Evolutionary conservation across 2,329 filamentous ascomycete genomes (phyloP).

Genomic region (Pseudocercospora cruenta): DNA sequence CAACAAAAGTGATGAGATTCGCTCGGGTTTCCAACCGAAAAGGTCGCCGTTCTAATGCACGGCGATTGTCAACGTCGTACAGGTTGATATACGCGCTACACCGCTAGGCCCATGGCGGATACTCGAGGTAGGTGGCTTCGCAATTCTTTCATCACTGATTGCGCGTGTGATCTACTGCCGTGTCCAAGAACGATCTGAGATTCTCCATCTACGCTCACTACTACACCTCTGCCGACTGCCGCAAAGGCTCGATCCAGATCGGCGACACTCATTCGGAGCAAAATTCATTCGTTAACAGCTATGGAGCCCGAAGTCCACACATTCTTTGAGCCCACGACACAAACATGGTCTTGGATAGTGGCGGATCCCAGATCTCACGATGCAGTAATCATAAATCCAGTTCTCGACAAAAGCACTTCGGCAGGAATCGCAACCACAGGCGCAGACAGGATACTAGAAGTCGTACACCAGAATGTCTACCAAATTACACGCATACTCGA

Average conservation of each 20-base stretch:
- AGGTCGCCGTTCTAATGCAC: background rate
- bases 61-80: conserved; percentile 5
- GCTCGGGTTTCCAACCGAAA: background rate
- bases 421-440: conserved; percentile 53
- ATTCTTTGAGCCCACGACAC: conserved; percentile 47
- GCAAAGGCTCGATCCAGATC: background rate
- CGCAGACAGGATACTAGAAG: conserved; percentile 57
- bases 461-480: conserved; percentile 53
- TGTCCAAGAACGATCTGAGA: background rate
- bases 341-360: conserved; percentile 65
- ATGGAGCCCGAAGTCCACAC: conserved; percentile 35
- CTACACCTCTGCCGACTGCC: background rate
- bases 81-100: conserved; percentile 6
- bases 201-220: background rate
- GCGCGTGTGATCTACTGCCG: background rate
- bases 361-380: conserved; percentile 54
- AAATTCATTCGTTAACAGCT: background rate
- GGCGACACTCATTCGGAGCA: background rate
- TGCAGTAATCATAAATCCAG: conserved; percentile 65
- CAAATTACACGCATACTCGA: conserved; percentile 60
- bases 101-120: background rate
- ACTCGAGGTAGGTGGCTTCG: conserved; percentile 6
- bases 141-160: conserved; percentile 6
- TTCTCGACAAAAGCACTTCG: conserved; percentile 60
- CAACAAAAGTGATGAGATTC: background rate